These are phyloP conservation scores for Thelonectria discophora DNA, from an alignment of 2,329 filamentous ascomycete genomes.

Conservation along the genomic window DNA sequence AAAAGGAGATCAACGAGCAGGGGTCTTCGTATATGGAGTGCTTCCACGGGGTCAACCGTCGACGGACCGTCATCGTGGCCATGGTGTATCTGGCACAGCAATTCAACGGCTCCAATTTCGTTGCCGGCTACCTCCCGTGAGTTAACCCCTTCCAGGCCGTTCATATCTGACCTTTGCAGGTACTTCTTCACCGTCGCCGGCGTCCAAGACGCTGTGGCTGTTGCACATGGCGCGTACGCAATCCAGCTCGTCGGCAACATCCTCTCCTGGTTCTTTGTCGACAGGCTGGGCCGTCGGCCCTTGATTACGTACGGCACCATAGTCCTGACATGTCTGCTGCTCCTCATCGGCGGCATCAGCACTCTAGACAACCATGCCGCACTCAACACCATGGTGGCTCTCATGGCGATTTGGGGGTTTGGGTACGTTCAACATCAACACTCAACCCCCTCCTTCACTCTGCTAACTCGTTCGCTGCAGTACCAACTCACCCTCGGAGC, in stretches of 20 bases:
- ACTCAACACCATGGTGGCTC: slow-evolving; percentile 7
- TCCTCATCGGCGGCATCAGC: slow-evolving; percentile 38
- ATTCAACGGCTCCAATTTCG: slow-evolving; percentile 40
- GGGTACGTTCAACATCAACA: background rate
- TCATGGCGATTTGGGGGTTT: slow-evolving; percentile 14
- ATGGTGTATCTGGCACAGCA: slow-evolving; percentile 44
- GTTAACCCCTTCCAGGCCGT: background rate
- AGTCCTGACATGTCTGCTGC: slow-evolving; percentile 36
- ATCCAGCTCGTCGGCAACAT: slow-evolving; percentile 43
- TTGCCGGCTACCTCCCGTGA: slow-evolving; percentile 36
- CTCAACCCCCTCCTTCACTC: no score
- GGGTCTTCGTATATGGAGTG: slow-evolving; percentile 36
- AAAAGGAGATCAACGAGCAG: slow-evolving; percentile 29
- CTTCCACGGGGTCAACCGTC: slow-evolving; percentile 37
- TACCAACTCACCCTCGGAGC: slow-evolving; percentile 16
- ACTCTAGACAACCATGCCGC: slow-evolving; percentile 1
- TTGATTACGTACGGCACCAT: slow-evolving; percentile 40
- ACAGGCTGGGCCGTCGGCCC: slow-evolving; percentile 39
- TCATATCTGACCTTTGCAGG: slow-evolving; percentile 8
- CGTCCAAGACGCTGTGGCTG: slow-evolving; percentile 37
- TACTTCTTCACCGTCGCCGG: slow-evolving; percentile 39
- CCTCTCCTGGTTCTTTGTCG: slow-evolving; percentile 41
- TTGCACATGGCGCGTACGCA: slow-evolving; percentile 39
- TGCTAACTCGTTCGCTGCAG: background rate
- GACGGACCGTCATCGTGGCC: slow-evolving; percentile 39